Evolutionary conservation across 2,329 filamentous ascomycete genomes (phyloP), one percentile per base, ranked within the genome.

Genomic region (Beauveria caledonica): DNA sequence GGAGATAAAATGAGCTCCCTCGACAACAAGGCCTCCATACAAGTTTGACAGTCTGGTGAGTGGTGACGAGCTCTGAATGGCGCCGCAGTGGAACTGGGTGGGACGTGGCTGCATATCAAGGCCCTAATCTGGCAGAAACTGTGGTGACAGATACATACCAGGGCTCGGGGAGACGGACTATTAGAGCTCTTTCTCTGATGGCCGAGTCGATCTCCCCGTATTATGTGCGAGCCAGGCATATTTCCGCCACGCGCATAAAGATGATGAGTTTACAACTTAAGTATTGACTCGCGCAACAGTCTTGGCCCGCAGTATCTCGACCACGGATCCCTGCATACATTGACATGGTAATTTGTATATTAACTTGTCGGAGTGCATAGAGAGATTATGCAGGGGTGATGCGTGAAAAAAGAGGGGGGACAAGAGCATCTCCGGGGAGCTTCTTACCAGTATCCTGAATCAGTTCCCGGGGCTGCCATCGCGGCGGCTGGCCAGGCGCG

Each of bases 301-400:
- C 13, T 42, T 23, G 56, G 8, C 46, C 56, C 56, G 51, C 46
- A 58, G 46, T 51, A 58, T 58, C 56, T 58, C 25, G 46, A 33
- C 56, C 50, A 44, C 56, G 54, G 44, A 57, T 57, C 54, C 54
- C 46, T 57, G 45, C 39, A 50, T 48, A 23, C 55, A 58, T 58
- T 36, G 55, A 23, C 55, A 58, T 58, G 33, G 55, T 50, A 58
- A 27, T 42, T 58, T 45, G 55, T 50, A 50, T 40, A 40, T 40
- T 17, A 58, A 42, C 39, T 29, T 29, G 27, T 46, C 46, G 29
- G 15, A 50, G 45, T 46, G 42, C 53, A 33, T 44, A 15, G 9
- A 11, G n/a, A 19, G 53, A 46, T 45, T 21, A 13, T 56, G 53
- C 53, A 56, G 53, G 53, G 40, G 17, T 44, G 6, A 27, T 5